Base-by-base conservation (phyloP, 73 alveolate genomes). In the Tetrahymena borealis region DNA sequence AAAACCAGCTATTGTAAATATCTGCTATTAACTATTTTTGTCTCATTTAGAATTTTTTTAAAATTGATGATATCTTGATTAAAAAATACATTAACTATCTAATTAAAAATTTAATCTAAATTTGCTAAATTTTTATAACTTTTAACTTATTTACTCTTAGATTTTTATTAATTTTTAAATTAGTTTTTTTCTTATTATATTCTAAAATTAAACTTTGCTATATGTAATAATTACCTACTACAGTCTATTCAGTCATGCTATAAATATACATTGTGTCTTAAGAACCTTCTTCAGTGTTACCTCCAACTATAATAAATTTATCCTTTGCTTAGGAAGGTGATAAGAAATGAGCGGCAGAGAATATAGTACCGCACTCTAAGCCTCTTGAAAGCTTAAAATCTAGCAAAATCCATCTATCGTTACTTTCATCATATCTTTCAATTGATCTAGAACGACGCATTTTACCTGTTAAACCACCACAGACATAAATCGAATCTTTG, bases 341-440 rank as follows among this genome's bases (percentile, higher is more conserved):
- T 35, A 60, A 60, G 9, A 60, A 60, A 35, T 60, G 85, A 60
- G 85, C 85, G 3, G 85, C 85, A 15, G 85, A 60, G 85, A 60
- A 60, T 5, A 60, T 32, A 60, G 85, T 24, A 60, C 85, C 85
- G 10, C 85, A 60, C 85, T 60, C 85, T 60, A 60, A 60, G 5
- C 85, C 85, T 60, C 85, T 60, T n/a, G 85, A 60, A n/a, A 60
- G 85, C 85, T 60, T 60, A 15, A 60, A 60, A 60, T 60, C 85
- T 60, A 60, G 28, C 31, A 60, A 20, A 18, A 60, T 9, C 85
- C 85, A 60, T 60, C 85, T 10, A 9, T 60, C 85, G 28, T 60
- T 60, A 9, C 85, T 60, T 28, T 60, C 85, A 60, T 60, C 85
- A 60, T 60, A 60, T n/a, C 85, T 60, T 60, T 60, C 85, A 3